phyloP scores from a whole-genome alignment of 805 yeast genomes.

The Wilhelminamyces savonicus region DNA sequence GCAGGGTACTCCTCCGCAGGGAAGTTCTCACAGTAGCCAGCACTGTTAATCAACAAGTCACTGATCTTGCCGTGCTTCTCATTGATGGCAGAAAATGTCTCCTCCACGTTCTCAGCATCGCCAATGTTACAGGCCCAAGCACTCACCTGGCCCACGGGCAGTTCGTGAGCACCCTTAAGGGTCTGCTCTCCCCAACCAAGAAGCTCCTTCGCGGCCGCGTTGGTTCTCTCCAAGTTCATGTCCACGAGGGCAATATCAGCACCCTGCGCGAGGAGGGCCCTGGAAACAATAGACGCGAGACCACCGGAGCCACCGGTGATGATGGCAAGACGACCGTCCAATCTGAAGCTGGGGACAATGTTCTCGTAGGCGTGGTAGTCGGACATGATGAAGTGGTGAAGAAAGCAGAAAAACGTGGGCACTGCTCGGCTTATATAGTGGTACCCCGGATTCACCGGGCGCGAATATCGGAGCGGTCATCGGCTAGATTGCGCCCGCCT shows the following conservation, averaged over 20 bases:
- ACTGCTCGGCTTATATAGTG: no score
- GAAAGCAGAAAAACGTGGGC: no score
- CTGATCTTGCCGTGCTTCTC: conserved; percentile 56
- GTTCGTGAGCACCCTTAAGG: conserved; percentile 27
- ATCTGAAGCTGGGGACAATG: conserved; percentile 57
- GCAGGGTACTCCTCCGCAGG: conserved; percentile 76
- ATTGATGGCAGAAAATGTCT: conserved; percentile 46
- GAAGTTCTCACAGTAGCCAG: conserved; percentile 81
- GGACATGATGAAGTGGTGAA: no score
- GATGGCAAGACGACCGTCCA: conserved; percentile 65
- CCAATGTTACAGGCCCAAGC: conserved; percentile 75
- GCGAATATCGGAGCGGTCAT: no score
- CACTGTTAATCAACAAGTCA: conserved; percentile 65
- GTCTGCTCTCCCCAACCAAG: conserved; percentile 40
- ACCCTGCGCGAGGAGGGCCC: conserved; percentile 69
- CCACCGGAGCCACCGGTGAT: conserved; percentile 85
- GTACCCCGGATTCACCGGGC: no score
- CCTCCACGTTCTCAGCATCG: conserved; percentile 53
- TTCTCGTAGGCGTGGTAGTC: conserved; percentile 38
- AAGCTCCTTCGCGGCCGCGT: conserved; percentile 47
- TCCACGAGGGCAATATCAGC: conserved; percentile 72
- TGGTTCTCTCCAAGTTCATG: conserved; percentile 53
- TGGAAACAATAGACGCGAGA: conserved; percentile 55
- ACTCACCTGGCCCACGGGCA: conserved; percentile 38
- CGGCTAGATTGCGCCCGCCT: no score